Base-by-base conservation (phyloP, 140 eudicot genomes). In the Bidens hawaiensis region DNA sequence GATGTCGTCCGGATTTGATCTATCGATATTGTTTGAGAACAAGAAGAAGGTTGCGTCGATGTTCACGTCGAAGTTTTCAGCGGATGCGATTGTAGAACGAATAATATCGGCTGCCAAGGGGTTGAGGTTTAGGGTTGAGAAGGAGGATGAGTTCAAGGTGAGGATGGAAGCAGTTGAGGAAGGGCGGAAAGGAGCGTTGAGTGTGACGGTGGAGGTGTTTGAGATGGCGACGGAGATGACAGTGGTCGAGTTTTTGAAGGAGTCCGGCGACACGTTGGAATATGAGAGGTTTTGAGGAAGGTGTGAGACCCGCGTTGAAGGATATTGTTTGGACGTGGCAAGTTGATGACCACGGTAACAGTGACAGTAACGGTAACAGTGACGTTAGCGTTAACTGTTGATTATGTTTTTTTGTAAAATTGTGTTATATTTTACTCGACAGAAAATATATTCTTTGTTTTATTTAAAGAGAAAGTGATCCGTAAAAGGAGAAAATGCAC, bases 291-390 rank as follows among this genome's bases (percentile, higher is more conserved):
- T 83, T 51, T 74, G 95, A 86, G 54, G 90, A 82, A 56, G 87
- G 78, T 15, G 66, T 83, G 36, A 83, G 95, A 61, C 90, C 87
- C 16, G 84, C 84, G 27, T 67, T 86, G 31, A 76, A 83, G 54
- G 95, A 86, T 51, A 80, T 82, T 66, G 83, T 86, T 41, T 86
- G 95, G 90, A 83, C 81, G 23, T 86, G 95, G 95, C 90, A 80
- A 76, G 95, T 90, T 1, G 88, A 85, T 25, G 75, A 57, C 53
- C 50, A 48, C 13, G 59, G 64, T 6, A 48, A 57, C 58, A 56
- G 17, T 1, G 62, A 67, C 49, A 33, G 69, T 54, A 48, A 70
- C 56, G 66, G 56, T 59, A 28, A 25, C 21, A 41, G 40, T 58
- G 34, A 24, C 18, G 56, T 48, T 73, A 46, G 21, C 16, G 67